Evolutionary conservation across 75 land plant genomes (phyloP), one percentile per base, ranked within the genome.

Genomic region (Pinus tabuliformis): DNA sequence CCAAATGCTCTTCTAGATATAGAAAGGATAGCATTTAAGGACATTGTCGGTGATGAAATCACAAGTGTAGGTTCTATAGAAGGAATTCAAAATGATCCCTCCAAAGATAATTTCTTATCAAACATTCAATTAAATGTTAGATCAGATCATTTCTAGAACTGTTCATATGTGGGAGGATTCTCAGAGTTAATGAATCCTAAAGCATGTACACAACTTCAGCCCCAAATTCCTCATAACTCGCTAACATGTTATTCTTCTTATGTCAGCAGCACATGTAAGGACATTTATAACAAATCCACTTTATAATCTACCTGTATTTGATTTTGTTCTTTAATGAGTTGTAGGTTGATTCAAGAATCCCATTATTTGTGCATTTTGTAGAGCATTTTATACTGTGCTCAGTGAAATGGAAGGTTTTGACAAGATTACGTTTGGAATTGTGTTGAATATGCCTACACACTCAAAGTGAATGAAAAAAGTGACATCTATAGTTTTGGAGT

Each of bases 41-140:
- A 26, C 26, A 26, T 26, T 26, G 26, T 26, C n/a, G 26, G 99
- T 28, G 70, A 75, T 28, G 82, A 89, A 22, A 86, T 93, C 57
- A 73, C 62, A 18, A 30, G 0, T 3, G 94, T 97, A 12, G 99
- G 99, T 13, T 62, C 81, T 33, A 66, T 92, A 12, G 80, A 85
- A n/a, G 99, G 99, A 20, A 73, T 92, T 52, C 68, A 86, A 20
- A 87, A 81, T 59, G 26, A 26, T 26, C 26, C 26, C 26, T 26
- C 26, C 26, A 26, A 26, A 26, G 26, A 26, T 26, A 26, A 26
- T 26, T 26, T 26, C 26, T 0, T 26, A 26, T 26, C 26, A 26
- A 26, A 26, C 26, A 26, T 26, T 26, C 0, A 26, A 26, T 26
- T 26, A 26, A 26, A 26, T 26, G 26, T 26, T 26, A 26, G 26